phyloP scores from a whole-genome alignment of 805 yeast species.

The Osmozyma mogii region DNA sequence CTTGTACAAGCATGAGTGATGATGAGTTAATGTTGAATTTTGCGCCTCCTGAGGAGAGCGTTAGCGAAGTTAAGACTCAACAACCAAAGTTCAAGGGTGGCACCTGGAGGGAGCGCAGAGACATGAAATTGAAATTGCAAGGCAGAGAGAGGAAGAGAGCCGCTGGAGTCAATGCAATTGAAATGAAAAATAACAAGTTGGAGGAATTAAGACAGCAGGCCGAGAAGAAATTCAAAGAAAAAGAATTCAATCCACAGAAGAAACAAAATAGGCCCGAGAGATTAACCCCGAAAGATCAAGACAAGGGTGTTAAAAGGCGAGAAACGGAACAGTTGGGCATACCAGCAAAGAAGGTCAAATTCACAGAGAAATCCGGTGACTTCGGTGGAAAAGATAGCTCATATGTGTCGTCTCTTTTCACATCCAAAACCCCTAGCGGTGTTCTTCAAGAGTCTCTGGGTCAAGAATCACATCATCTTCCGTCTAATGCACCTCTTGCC shows the following conservation, averaged over 20 bases:
- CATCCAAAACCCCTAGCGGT: slow-evolving; percentile 33
- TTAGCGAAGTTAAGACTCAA: slow-evolving; percentile 13
- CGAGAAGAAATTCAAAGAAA: slow-evolving; percentile 5
- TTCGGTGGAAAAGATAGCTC: slow-evolving; percentile 51
- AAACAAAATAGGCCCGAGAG: slow-evolving; percentile 8
- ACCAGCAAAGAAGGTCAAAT: slow-evolving; percentile 29
- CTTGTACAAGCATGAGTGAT: slow-evolving; percentile 31
- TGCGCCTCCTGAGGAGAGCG: slow-evolving; percentile 32
- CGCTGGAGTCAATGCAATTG: slow-evolving; percentile 26
- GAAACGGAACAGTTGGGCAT: slow-evolving; percentile 5
- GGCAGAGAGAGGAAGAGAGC: slow-evolving; percentile 33
- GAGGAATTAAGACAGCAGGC: slow-evolving; percentile 5
- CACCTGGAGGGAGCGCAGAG: slow-evolving; percentile 74
- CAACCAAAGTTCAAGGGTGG: slow-evolving; percentile 55
- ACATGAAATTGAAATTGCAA: slow-evolving; percentile 42
- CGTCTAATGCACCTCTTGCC: slow-evolving; percentile 83
- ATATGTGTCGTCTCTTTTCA: slow-evolving; percentile 78
- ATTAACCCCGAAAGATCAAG: slow-evolving; percentile 1
- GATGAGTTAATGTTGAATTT: slow-evolving; percentile 76
- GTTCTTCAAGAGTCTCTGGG: slow-evolving; percentile 49
- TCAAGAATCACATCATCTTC: slow-evolving; percentile 31
- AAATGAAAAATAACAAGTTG: slow-evolving; percentile 1
- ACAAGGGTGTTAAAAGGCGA: neutral
- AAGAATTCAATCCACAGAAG: slow-evolving; percentile 9
- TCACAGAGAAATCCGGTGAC: slow-evolving; percentile 43